Conservation (phyloP, 1,284 basidiomycete genomes). For the Cutaneotrichosporon sp. region DNA sequence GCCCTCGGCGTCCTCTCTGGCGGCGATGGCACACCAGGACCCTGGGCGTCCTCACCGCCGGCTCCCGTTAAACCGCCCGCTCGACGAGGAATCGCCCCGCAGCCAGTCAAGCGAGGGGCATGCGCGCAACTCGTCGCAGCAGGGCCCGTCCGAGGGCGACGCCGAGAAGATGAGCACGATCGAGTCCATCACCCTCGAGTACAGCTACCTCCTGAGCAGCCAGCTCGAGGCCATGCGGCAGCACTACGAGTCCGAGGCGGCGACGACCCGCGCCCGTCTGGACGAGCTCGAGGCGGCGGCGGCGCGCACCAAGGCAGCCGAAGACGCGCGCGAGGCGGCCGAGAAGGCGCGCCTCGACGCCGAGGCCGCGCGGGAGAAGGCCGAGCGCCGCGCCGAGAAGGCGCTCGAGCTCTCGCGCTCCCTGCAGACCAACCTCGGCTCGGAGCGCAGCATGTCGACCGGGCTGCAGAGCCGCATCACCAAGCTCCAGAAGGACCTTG, state of each 20-base stretch:
- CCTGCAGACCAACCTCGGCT: constrained; percentile 38
- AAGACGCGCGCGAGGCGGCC: constrained; percentile 59
- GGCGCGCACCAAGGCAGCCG: constrained; percentile 44
- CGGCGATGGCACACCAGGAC: constrained; percentile 50
- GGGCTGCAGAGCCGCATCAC: constrained; percentile 43
- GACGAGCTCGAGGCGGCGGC: constrained; percentile 60
- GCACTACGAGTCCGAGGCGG: constrained; percentile 75
- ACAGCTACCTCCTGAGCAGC: constrained; percentile 86
- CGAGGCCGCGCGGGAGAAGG: constrained; percentile 53
- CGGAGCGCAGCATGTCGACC: constrained; percentile 44
- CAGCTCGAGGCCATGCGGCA: constrained; percentile 91
- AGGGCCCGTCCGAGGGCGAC: constrained; percentile 52
- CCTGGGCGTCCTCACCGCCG: constrained; percentile 27
- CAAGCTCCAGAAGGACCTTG: constrained; percentile 34
- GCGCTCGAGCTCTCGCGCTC: constrained; percentile 38
- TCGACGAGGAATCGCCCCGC: constrained; percentile 11
- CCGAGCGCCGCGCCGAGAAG: constrained; percentile 45
- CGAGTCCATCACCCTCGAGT: constrained; percentile 95
- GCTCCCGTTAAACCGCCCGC: constrained; percentile 31
- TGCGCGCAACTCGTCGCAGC: neutral
- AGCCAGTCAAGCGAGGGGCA: constrained; percentile 5
- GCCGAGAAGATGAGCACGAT: constrained; percentile 66
- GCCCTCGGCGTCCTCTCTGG: constrained; percentile 79
- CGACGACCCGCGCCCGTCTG: constrained; percentile 40
- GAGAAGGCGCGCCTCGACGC: constrained; percentile 60